Evolutionary conservation across 2,329 filamentous ascomycete genomes (phyloP), one percentile per base, ranked within the genome.

Genomic region (Epichloe amarillans): DNA sequence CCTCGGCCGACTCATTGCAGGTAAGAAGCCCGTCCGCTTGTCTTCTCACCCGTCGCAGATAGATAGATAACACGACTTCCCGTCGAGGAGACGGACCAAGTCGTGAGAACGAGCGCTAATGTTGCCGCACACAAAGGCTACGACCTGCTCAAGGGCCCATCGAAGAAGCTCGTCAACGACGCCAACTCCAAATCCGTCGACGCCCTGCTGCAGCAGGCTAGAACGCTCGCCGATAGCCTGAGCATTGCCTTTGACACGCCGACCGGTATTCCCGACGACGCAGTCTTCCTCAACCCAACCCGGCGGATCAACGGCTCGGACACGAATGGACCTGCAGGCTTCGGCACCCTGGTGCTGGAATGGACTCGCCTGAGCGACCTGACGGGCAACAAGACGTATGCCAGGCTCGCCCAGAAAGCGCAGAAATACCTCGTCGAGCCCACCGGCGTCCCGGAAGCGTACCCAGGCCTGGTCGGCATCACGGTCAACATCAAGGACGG

Each of bases 351-450:
- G 26, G 80, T 91, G 1, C 74, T 95, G 1, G 89, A 95, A 69
- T 95, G 87, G 87, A 86, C 83, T 3, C 84, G 77, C 7, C 74
- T 95, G 3, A 84, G 83, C 33, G 88, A 94, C 62, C 66, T 94
- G 49, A 84, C 83, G 0, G 82, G 82, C 0, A 73, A 90, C 60
- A 54, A 65, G 0, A 75, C 76, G 23, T 95, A 93, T 61, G 83
- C 73, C 3, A 56, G 75, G 6, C 70, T 94, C 2, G 75, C 77
- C 3, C 79, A 87, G 54, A 80, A 74, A 53, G 87, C 75, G 15
- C 79, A 94, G 66, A 72, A 72, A 0, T 84, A 88, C 60, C 76
- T 94, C n/a, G 67, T 94, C 12, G 65, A 76, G 21, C 86, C 88
- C 0, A 58, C 55, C 2, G 65, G 75, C 3, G 67, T 70, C 2